Evolutionary conservation across 2,329 filamentous ascomycete genomes (phyloP), one percentile per base, ranked within the genome.

Genomic region (Aspergillus brasiliensis): DNA sequence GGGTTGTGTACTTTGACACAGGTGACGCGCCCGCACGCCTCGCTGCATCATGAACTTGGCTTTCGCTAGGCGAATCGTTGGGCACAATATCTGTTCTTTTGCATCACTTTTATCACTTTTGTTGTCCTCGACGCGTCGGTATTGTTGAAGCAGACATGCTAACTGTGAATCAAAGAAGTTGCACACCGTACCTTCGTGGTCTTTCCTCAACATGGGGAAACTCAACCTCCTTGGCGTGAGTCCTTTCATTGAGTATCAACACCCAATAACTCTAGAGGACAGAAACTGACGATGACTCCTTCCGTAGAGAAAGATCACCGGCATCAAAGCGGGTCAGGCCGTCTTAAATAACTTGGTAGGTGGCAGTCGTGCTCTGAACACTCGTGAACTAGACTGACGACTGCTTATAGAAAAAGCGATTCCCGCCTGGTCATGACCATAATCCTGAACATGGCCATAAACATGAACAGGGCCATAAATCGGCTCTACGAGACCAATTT

Each of bases 271-370:
- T 17, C 19, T 21, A 13, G n/a, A 53, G 23, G n/a, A 46, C 28
- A 48, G 47, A 23, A 27, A 61, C 64, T 71, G 52, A 70, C 61
- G n/a, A 13, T 27, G 42, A 10, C 1, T n/a, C 21, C n/a, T 8
- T 21, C 11, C 10, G 7, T 54, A 83, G 77, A 77, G 81, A 42
- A 77, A 77, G 48, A 80, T 77, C 38, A 72, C 76, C 15, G 81
- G 82, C 28, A 59, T 77, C 57, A 81, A 79, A 62, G 72, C 81
- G 8, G 82, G 79, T 10, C 73, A 75, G 23, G 76, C 76, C 34
- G 77, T 83, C 23, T 77, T 75, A 11, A 78, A 76, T 57, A 78
- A 81, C 56, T 67, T 83, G 54, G 77, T 73, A 69, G 68, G 67
- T 60, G 17, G 46, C 27, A 17, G 8, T 61, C 13, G 34, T 51